Percentiles rank a stretch among this genome's conserved stretches.
phyloP scores from a whole-genome alignment of 2,329 filamentous ascomycete species.

The Claviceps paspali region DNA sequence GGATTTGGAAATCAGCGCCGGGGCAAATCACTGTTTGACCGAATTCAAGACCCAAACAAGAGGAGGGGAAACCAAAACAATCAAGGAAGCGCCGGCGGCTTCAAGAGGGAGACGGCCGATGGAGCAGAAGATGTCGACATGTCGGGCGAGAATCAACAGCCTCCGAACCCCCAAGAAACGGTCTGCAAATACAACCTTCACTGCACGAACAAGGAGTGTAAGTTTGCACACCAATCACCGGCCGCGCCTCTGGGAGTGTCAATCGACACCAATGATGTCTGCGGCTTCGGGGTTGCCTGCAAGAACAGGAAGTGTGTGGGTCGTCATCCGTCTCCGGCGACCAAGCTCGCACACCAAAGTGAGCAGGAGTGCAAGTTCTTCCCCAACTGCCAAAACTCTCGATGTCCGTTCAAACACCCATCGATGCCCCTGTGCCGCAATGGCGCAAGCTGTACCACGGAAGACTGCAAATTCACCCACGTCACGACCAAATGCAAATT shows the following conservation, averaged over 20 bases:
- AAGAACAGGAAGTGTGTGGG: constrained; percentile 90
- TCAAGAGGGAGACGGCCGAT: constrained; percentile 17
- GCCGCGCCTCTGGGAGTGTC: constrained; percentile 64
- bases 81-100: constrained; percentile 18
- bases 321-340: constrained; percentile 81
- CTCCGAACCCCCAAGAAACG: constrained; percentile 44
- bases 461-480: constrained; percentile 84
- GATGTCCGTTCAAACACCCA: constrained; percentile 82
- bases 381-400: constrained; percentile 77
- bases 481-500: constrained; percentile 74
- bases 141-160: constrained; percentile 36
- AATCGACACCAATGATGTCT: constrained; percentile 67
- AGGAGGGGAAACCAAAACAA: constrained; percentile 28
- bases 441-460: constrained; percentile 68
- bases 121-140: constrained; percentile 50
- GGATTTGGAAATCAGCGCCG: constrained; percentile 20
- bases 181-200: constrained; percentile 81
- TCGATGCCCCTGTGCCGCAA: constrained; percentile 79
- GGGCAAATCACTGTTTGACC: constrained; percentile 57
- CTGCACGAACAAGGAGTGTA: constrained; percentile 81
- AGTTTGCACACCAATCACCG: constrained; percentile 87
- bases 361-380: constrained; percentile 84
- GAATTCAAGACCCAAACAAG: constrained; percentile 40
- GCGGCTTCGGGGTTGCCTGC: constrained; percentile 78
- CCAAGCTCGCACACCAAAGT: constrained; percentile 60